Evolutionary conservation across 257 asterid species (phyloP).

Genomic region (Thymus mandschuricus): DNA sequence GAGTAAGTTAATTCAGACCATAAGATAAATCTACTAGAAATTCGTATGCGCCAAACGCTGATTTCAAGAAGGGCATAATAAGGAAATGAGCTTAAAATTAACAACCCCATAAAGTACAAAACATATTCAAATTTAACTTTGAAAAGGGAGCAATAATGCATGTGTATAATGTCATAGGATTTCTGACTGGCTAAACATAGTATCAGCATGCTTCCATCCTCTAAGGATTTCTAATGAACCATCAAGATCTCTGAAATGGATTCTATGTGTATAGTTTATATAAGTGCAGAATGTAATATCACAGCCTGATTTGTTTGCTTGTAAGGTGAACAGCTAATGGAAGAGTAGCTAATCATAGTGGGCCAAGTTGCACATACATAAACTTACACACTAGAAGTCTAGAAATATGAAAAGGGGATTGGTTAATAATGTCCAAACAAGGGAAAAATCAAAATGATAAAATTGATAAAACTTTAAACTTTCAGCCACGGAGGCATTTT

Average conservation of each 20-base stretch:
- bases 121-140: not conserved
- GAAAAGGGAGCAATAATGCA: not conserved
- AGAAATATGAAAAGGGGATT: not conserved
- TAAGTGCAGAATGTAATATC: not conserved
- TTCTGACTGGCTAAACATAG: too few relatives aligned
- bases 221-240: not conserved
- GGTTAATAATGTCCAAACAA: not conserved
- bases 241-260: constrained; percentile 12
- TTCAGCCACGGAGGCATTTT: constrained; percentile 18
- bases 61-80: not conserved
- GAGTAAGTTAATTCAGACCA: not conserved
- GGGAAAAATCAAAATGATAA: constrained; percentile 6
- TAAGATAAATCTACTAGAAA: not conserved
- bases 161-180: too few relatives aligned
- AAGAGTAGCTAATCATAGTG: not conserved
- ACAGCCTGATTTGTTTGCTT: not conserved
- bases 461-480: not conserved
- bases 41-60: not conserved
- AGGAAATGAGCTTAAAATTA: not conserved
- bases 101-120: not conserved
- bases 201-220: too few relatives aligned
- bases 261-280: not conserved
- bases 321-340: not conserved
- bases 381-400: not conserved
- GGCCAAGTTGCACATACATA: not conserved